Base-by-base conservation (phyloP, 164 flowering plant genomes). In the Chloranthus sessilifolius region DNA sequence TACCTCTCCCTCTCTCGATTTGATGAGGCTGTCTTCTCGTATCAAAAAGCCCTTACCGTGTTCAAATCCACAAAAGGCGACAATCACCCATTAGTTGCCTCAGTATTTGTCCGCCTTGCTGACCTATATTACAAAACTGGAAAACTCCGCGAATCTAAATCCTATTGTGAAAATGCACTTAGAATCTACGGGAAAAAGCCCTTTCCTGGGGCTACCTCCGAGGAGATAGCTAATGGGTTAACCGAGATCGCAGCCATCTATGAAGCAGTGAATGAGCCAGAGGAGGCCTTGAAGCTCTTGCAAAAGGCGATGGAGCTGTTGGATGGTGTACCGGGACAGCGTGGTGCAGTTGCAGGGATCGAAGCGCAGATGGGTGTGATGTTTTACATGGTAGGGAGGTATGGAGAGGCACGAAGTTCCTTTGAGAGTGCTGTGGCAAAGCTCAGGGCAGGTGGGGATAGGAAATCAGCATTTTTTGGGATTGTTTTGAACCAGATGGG, bases 301-400 rank as follows among this genome's bases (percentile, higher is more conserved):
- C 82, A 82, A 56, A 92, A 72, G 78, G 89, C 99, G 43, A 73
- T 84, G 82, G 86, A 81, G 59, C 54, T 86, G 42, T 64, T 88
- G 64, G 99, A 92, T 53, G 96, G 82, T 61, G 82, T 80, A 60
- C 91, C 92, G 4, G 99, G 97, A 8, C 97, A 88, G 61, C 84
- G 82, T 43, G 77, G 85, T 63, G 78, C 89, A 1, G 66, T 92
- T 64, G 95, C 99, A 14, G 99, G 99, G 34, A 76, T 92, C 42
- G 96, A 92, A 66, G 95, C 96, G 21, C 85, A 95, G 47, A 86
- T 84, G 82, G 99, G 97, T 38, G 95, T 92, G 61, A 84, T 92
- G 83, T 74, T 67, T 71, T 92, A 84, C 68, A 64, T 84, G 74
- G 59, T 84, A 43, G 95, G 95, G 43, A 81, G 80, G 53, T 80